Base-by-base conservation (phyloP, 75 land plant species). In the Pinus taeda region DNA sequence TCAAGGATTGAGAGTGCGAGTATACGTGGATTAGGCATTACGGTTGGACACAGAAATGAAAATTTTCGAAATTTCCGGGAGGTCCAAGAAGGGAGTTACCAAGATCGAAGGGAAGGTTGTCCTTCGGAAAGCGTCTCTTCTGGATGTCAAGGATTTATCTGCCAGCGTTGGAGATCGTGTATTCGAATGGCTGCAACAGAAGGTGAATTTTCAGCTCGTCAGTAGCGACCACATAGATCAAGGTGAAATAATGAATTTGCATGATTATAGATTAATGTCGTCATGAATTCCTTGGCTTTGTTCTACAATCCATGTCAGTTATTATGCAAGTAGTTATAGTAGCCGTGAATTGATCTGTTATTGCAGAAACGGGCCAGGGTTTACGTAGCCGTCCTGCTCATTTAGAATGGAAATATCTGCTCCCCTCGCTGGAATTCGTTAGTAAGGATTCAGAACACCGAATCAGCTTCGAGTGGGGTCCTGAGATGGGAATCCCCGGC, bases 391-490 rank as follows among this genome's bases (percentile, higher is more conserved):
- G 7, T 45, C 1, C 42, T 4, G 80, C 75, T n/a, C 33, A 30
- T 22, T 12, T 79, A 15, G 1, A 42, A 13, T 74, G 64, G 55
- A 57, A 74, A 59, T 39, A 4, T 4, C 0, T 4, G 42, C 5
- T 39, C 2, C 30, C 37, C 0, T 3, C 8, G 4, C 33, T 18
- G 26, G 76, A 8, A 18, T 7, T 8, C 4, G n/a, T 78, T 53
- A 6, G 20, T 22, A 22, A 21, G 15, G 75, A 72, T 22, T 5
- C 67, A 14, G 3, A 1, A 1, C 36, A 81, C 53, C 1, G 11
- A 49, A 22, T 81, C 57, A 77, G n/a, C 8, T 84, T 84, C 73
- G 13, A 73, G 0, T 80, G 78, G 71, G n/a, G 42, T 12, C n/a
- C n/a, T n/a, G n/a, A n/a, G n/a, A n/a, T n/a, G n/a, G n/a, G n/a